Evolutionary conservation across 2,329 filamentous ascomycete genomes (phyloP), one percentile per base, ranked within the genome.

Genomic region (Alternaria arbusti): DNA sequence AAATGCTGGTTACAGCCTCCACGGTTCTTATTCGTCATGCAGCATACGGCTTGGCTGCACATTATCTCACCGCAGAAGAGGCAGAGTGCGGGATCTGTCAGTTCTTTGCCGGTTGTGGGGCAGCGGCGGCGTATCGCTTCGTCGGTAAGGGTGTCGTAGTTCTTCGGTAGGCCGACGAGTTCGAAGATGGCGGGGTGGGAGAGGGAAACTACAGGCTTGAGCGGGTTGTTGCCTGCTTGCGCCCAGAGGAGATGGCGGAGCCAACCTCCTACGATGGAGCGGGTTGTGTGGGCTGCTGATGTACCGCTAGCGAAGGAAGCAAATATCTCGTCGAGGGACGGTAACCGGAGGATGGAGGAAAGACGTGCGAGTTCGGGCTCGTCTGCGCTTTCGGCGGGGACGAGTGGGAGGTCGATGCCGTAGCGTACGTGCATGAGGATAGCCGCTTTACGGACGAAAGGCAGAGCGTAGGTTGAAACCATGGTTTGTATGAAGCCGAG

Each of bases 51-150:
- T 83, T 99, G 96, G 10, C 91, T 93, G 81, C 96, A 99, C 80
- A 97, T 95, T 44, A 99, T 93, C n/a, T 94, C 94, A 32, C 96
- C 95, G 76, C 96, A 99, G 82, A 97, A 93, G 43, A 99, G 86
- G 76, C 96, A 99, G 40, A 99, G 88, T 68, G 91, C 92, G 0
- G 96, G 94, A 79, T 99, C 96, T 3, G 90, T 91, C 54, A 99
- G 83, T 71, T 97, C 95, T 78, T 96, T 96, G 68, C 94, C 94
- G 1, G 93, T 97, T 2, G 90, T 96, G 0, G 94, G 94, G 75
- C 96, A 99, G 54, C 87, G 89, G 56, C 91, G 85, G 67, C 89
- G 90, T 70, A 96, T 95, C 25, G 93, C 93, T 80, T 97, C 94
- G 75, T 97, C 95, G 62, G 97, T 97, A 40, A 99, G 85, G 3